Base-by-base conservation (phyloP, 2,329 filamentous ascomycete species). In the Aspergillus sp. region DNA sequence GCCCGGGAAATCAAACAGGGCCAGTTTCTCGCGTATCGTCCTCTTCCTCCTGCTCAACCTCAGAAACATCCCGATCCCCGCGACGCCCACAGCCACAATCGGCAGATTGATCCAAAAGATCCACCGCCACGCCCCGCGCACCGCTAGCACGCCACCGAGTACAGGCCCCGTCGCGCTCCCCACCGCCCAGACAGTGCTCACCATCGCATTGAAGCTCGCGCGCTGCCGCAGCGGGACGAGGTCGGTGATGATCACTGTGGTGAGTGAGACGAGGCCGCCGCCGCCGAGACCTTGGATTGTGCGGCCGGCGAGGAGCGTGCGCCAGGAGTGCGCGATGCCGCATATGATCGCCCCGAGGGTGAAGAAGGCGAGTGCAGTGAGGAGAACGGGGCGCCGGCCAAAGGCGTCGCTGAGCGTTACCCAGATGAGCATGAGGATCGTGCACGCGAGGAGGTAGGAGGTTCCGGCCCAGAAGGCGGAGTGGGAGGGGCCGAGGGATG, bases 151-250 rank as follows among this genome's bases (percentile, higher is more conserved):
- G 7, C 47, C 59, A 4, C 59, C 90, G 52, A 89, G 84, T 56
- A 92, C 83, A 4, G 83, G 82, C 17, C 77, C 77, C 30, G 88
- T 78, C 0, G 84, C 84, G 3, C 88, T 84, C 73, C 92, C 93
- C 17, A 89, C 68, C 2, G 87, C 87, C 47, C 45, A 56, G 1
- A 43, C 25, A 4, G 19, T 38, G 1, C 22, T 28, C 1, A 75
- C 55, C 19, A 70, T 58, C 9, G 65, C 68, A 17, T 71, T 54
- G 54, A 69, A 74, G 8, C 71, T 70, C 0, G 68, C 72, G 19
- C 71, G 62, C 28, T 75, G 68, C 7, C 72, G 62, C 22, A 83
- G 69, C 7, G 80, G 77, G 3, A 83, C 77, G 34, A 83, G 71
- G 62, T 83, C 81, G 9, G 78, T 77, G 3, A 82, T 72, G 1